phyloP scores from a whole-genome alignment of 75 land plant species.

The Isoetes taiwanensis region DNA sequence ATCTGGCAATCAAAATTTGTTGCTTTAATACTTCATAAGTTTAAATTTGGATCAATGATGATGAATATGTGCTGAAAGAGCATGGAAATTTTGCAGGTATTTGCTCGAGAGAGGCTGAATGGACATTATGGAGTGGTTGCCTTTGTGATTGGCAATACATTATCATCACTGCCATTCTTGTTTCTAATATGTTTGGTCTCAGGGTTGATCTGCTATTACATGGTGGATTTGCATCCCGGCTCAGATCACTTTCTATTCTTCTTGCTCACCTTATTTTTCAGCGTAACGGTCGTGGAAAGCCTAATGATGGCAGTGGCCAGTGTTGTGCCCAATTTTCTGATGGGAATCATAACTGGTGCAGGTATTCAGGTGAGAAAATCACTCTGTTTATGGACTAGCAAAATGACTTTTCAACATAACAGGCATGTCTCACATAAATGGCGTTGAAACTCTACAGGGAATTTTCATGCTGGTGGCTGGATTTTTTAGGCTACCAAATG shows the following conservation, averaged over 20 bases:
- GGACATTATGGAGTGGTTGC: constrained; percentile 22
- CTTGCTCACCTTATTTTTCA: constrained; percentile 3
- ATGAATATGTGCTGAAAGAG: too few relatives aligned
- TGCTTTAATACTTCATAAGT: too few relatives aligned
- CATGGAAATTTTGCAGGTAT: neutral
- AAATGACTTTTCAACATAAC: neutral
- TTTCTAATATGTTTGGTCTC: constrained; percentile 9
- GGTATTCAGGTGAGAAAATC: constrained; percentile 10
- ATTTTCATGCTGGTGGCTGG: constrained; percentile 79
- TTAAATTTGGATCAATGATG: too few relatives aligned
- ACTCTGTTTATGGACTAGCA: neutral
- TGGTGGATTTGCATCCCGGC: constrained; percentile 15
- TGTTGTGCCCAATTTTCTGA: constrained; percentile 16
- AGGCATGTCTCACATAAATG: neutral
- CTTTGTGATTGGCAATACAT: constrained; percentile 8
- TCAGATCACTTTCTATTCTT: constrained; percentile 10
- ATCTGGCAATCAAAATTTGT: too few relatives aligned
- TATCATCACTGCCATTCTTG: constrained; percentile 14
- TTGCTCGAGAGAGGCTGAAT: constrained; percentile 12
- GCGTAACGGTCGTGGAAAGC: constrained; percentile 13
- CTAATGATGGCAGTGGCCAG: constrained; percentile 17
- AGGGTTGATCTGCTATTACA: constrained; percentile 9
- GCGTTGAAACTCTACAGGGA: constrained; percentile 30
- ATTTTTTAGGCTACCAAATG: constrained; percentile 50
- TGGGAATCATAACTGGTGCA: constrained; percentile 19